A percentile compares a stretch with the other conserved stretches of the same genome.
Evolutionary conservation across 179 eudicot genomes (phyloP).

Genomic region (Corrigiola litoralis): DNA sequence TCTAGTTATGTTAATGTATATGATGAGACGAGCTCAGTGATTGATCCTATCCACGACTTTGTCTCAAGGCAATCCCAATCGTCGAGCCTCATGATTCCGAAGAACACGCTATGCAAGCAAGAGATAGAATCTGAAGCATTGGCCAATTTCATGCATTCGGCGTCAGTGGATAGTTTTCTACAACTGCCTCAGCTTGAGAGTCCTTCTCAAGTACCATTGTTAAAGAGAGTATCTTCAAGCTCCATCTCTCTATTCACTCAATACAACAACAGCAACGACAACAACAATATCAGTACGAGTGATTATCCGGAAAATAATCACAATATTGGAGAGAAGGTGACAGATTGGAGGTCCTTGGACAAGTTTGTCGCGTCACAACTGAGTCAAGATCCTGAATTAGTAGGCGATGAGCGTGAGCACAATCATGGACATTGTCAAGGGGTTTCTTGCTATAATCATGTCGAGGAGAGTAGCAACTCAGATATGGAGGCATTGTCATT

Average conservation of each 20-base stretch:
- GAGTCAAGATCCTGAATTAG: conserved; percentile 54
- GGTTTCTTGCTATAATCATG: conserved; percentile 22
- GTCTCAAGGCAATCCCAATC: conserved; percentile 20
- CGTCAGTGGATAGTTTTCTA: conserved; percentile 37
- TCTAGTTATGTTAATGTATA: conserved; percentile 48
- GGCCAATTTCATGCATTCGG: conserved; percentile 29
- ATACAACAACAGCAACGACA: conserved; percentile 6
- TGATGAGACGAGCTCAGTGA: conserved; percentile 38
- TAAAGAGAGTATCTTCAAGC: conserved; percentile 28
- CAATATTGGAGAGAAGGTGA: conserved; percentile 32
- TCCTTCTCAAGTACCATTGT: conserved; percentile 44
- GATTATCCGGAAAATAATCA: background rate
- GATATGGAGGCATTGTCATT: conserved; percentile 41
- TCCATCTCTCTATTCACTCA: conserved; percentile 32
- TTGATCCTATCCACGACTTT: conserved; percentile 22
- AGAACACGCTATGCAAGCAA: conserved; percentile 57
- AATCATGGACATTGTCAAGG: conserved; percentile 11
- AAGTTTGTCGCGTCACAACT: conserved; percentile 92
- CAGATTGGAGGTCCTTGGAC: conserved; percentile 86
- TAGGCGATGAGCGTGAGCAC: conserved; percentile 1
- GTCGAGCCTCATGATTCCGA: conserved; percentile 19
- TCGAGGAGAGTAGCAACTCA: conserved; percentile 15
- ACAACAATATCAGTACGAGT: background rate
- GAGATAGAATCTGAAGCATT: conserved; percentile 43
- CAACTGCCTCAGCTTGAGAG: conserved; percentile 86